Evolutionary conservation across 2,329 filamentous ascomycete species (phyloP), one percentile per base, ranked within the genome.

Genomic region (Coniochaeta hoffmannii): DNA sequence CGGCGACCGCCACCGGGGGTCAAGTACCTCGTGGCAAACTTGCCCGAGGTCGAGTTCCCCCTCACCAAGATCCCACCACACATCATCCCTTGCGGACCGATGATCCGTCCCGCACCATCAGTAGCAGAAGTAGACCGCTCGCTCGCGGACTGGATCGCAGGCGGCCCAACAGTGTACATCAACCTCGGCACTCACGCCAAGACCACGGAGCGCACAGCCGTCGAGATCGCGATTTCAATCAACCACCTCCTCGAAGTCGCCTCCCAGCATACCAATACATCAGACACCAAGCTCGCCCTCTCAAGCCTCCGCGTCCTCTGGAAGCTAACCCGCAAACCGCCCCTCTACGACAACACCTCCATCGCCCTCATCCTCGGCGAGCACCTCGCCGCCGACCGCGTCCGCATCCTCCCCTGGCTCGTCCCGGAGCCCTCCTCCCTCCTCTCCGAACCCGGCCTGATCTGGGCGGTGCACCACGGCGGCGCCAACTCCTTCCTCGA

Each of bases 61-160:
- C 60, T 73, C 11, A 35, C 28, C 26, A 55, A 66, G 1, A 63
- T 75, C 2, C 73, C 73, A 0, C 54, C 63, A 0, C 71, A 78
- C 51, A 65, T 79, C 10, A 64, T 70, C 1, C 61, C 69, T 1
- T 78, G 76, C 56, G 77, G 77, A 0, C 78, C 78, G 0, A 78
- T 81, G 11, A 60, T 77, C 4, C 65, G 73, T 0, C 61, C 65
- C 0, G 65, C 66, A 1, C 54, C 60, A 0, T 56, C 70, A 0
- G 66, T 78, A 0, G 50, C 62, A 12, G 64, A 70, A 1, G 59
- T 65, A 0, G 74, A 79, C 31, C 66, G 71, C 0, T 68, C 71
- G n/a, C 63, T 81, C 9, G 62, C 64, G 1, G 44, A 46, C 1
- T 81, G 78, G 78, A 65, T 80, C 3, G 58, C 62, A 1, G 61